Conservation (phyloP, 768 basidiomycete genomes). For the Termitomyces sp. region DNA sequence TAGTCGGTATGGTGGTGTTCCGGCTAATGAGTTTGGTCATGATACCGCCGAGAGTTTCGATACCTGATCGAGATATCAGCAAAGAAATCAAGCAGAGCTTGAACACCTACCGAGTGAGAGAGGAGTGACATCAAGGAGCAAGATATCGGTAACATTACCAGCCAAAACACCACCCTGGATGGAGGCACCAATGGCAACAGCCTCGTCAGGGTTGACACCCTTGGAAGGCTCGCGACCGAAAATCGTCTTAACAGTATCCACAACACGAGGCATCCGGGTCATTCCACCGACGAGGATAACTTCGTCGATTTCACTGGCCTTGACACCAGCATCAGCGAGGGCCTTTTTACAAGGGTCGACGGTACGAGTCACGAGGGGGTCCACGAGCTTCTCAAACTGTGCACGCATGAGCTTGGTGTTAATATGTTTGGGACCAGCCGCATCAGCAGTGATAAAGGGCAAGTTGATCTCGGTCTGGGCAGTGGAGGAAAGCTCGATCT, state of each 20-base stretch:
- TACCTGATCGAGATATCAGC: slow-evolving; percentile 38
- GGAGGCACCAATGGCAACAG: slow-evolving; percentile 96
- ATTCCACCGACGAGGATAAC: slow-evolving; percentile 99
- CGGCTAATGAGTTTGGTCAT: slow-evolving; percentile 99
- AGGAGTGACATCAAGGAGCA: slow-evolving; percentile 93
- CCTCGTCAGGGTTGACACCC: slow-evolving; percentile 99
- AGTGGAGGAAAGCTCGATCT: slow-evolving; percentile 95
- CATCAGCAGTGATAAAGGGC: slow-evolving; percentile 97
- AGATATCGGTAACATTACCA: slow-evolving; percentile 93
- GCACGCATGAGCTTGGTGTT: slow-evolving; percentile 86
- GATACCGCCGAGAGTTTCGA: slow-evolving; percentile 97
- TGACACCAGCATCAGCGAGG: slow-evolving; percentile 87
- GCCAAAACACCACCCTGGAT: slow-evolving; percentile 98
- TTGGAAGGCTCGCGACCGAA: slow-evolving; percentile 97
- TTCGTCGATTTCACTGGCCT: slow-evolving; percentile 89
- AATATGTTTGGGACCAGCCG: slow-evolving; percentile 94
- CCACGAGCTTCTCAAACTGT: slow-evolving; percentile 86
- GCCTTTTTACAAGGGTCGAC: slow-evolving; percentile 98
- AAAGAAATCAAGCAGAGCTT: background rate
- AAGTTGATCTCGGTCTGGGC: slow-evolving; percentile 95
- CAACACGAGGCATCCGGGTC: slow-evolving; percentile 95
- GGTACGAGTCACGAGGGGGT: slow-evolving; percentile 79
- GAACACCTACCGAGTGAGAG: slow-evolving; percentile 78
- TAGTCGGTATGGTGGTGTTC: slow-evolving; percentile 99
- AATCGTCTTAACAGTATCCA: slow-evolving; percentile 87